Percentiles rank a stretch among this genome's conserved stretches.
phyloP scores from a whole-genome alignment of 495 filamentous ascomycete species.

The Aspergillus haitiensis region DNA sequence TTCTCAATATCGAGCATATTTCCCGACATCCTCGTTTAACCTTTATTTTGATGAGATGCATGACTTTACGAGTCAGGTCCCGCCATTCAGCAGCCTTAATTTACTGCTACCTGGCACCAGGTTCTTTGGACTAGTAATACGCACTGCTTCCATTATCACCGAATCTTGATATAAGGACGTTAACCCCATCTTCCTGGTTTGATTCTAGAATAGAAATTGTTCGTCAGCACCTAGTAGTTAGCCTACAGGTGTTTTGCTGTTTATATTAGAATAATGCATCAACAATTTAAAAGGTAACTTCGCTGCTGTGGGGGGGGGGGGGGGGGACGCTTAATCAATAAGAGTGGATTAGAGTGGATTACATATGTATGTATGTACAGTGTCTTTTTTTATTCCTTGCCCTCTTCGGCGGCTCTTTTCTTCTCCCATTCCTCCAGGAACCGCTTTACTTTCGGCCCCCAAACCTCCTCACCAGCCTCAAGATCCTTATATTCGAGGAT shows the following conservation, averaged over 20 bases:
- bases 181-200: neutral
- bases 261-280: neutral
- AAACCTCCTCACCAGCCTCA: slow-evolving; percentile 72
- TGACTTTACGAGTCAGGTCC: slow-evolving; percentile 20
- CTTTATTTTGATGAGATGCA: slow-evolving; percentile 14
- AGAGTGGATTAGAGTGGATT: neutral
- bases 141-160: neutral
- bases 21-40: slow-evolving; percentile 6
- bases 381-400: slow-evolving; percentile 9
- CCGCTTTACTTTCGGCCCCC: slow-evolving; percentile 71
- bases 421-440: slow-evolving; percentile 64
- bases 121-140: slow-evolving; percentile 4
- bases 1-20: slow-evolving; percentile 9
- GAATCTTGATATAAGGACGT: neutral
- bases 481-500: slow-evolving; percentile 83
- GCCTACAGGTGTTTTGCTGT: neutral
- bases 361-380: slow-evolving; percentile 3
- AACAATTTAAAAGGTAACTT: neutral
- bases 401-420: slow-evolving; percentile 32
- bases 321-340: neutral
- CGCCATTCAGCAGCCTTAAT: neutral
- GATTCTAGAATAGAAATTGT: neutral
- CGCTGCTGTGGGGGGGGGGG: too few species aligned
- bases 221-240: neutral
- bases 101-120: neutral